Base-by-base conservation (phyloP, 164 flowering plant species). In the Dillenia turbinata region DNA sequence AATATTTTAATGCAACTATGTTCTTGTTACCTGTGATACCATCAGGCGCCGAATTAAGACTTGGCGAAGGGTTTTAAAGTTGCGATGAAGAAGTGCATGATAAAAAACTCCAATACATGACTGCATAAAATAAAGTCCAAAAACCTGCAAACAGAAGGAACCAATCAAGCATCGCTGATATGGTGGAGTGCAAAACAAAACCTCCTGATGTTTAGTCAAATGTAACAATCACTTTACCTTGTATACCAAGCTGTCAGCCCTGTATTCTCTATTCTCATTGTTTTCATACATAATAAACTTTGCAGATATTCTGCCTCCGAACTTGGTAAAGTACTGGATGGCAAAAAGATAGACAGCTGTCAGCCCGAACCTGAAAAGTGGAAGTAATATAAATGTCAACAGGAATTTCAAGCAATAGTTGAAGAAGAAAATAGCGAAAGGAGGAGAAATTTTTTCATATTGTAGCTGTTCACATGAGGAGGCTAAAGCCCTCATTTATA, bases 41-140 rank as follows among this genome's bases (percentile, higher is more conserved):
- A 90, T 81, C 46, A 94, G 71, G 14, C 97, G 95, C 68, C 89
- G 97, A 69, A 86, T 77, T 66, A 94, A 69, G 58, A 94, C 80
- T 82, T 83, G 82, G 47, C 90, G 96, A 71, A 94, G 94, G 9
- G 93, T 85, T 64, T 8, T 68, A 64, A 90, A 75, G 72, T 90
- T 85, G 45, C 93, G 91, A 68, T 94, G 92, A 56, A 86, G 54
- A 66, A 90, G 73, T 46, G 90, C 90, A 71, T 90, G 98, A 71
- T 90, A 91, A 78, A 94, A 90, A 52, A 89, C 47, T 17, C 96
- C 97, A 52, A 94, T 89, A 66, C 89, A 90, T 59, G 98, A 73
- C 69, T 94, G 98, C 97, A 94, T 87, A 66, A 94, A 94, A 59
- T 90, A 94, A 44, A 94, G 86, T 44, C 98, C 98, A 77, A 94